phyloP scores from a whole-genome alignment of 2,329 filamentous ascomycete genomes.

The Hypoxylon sp. region DNA sequence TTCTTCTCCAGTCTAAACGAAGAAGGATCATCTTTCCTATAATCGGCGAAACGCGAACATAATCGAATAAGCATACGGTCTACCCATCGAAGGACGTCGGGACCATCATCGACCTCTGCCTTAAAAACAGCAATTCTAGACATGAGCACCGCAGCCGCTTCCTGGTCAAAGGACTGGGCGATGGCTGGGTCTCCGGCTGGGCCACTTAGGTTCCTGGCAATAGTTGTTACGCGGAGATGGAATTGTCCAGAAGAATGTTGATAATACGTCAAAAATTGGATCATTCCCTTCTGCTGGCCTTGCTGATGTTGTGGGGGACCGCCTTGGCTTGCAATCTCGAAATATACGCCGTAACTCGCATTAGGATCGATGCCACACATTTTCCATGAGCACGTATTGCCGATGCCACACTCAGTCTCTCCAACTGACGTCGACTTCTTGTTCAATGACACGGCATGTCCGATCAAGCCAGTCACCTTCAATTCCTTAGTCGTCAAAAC shows the following conservation, averaged over 20 bases:
- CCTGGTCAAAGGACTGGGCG: slow-evolving; percentile 97
- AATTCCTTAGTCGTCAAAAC: slow-evolving; percentile 97
- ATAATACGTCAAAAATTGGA: slow-evolving; percentile 99
- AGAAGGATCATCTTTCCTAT: slow-evolving; percentile 96
- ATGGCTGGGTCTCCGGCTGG: slow-evolving; percentile 95
- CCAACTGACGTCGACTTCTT: slow-evolving; percentile 98
- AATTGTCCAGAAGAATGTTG: slow-evolving; percentile 97
- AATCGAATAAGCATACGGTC: slow-evolving; percentile 98
- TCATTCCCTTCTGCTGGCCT: slow-evolving; percentile 91
- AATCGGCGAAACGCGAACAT: slow-evolving; percentile 97
- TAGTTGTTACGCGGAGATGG: slow-evolving; percentile 94
- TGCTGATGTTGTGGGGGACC: slow-evolving; percentile 88
- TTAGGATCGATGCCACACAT: slow-evolving; percentile 98
- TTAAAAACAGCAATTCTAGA: slow-evolving; percentile 99
- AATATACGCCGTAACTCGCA: slow-evolving; percentile 95
- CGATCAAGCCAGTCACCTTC: slow-evolving; percentile 97
- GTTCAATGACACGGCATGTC: slow-evolving; percentile 95
- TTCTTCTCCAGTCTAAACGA: slow-evolving; percentile 99
- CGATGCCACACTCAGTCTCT: slow-evolving; percentile 97
- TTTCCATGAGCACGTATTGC: slow-evolving; percentile 99
- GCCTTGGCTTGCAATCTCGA: slow-evolving; percentile 95
- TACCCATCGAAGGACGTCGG: slow-evolving; percentile 98
- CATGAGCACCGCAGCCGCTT: slow-evolving; percentile 97
- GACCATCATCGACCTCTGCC: slow-evolving; percentile 96
- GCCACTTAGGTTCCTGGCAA: slow-evolving; percentile 90